Evolutionary conservation across 2,329 filamentous ascomycete species (phyloP).

Genomic region (Cladosporium sp.): DNA sequence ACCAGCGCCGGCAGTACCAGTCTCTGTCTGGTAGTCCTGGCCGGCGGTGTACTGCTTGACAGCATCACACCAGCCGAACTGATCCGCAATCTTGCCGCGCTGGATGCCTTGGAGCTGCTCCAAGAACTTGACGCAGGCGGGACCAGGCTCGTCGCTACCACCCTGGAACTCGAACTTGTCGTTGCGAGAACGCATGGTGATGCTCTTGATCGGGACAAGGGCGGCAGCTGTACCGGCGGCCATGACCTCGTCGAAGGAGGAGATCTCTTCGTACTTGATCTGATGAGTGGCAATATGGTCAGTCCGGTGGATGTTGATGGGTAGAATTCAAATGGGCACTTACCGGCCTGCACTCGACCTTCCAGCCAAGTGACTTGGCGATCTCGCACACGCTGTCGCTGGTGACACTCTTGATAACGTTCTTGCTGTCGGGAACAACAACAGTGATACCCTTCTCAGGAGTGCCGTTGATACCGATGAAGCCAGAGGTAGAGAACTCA

Average conservation of each 20-base stretch:
- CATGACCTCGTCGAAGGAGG: slow-evolving; percentile 71
- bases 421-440: slow-evolving; percentile 81
- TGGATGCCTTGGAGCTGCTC: slow-evolving; percentile 80
- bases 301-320: not conserved
- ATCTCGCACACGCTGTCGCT: slow-evolving; percentile 74
- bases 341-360: slow-evolving; percentile 70
- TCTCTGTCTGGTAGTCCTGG: slow-evolving; percentile 9
- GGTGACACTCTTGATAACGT: slow-evolving; percentile 83
- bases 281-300: slow-evolving; percentile 26
- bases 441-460: slow-evolving; percentile 57
- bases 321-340: slow-evolving; percentile 26
- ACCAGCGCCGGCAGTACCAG: not conserved
- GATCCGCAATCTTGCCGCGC: slow-evolving; percentile 71
- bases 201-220: slow-evolving; percentile 85
- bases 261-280: slow-evolving; percentile 64
- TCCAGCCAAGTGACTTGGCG: slow-evolving; percentile 74
- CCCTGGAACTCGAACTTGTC: slow-evolving; percentile 55
- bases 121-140: slow-evolving; percentile 68
- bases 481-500: slow-evolving; percentile 92
- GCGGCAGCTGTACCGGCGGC: slow-evolving; percentile 89
- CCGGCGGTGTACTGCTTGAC: slow-evolving; percentile 12
- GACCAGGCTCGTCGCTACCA: slow-evolving; percentile 65
- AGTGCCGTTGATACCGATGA: slow-evolving; percentile 70
- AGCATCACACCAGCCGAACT: slow-evolving; percentile 66
- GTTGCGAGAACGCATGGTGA: slow-evolving; percentile 63